These are phyloP conservation scores for Begonia loranthoides DNA, from an alignment of 306 rosid genomes.

Conservation along the genomic window DNA sequence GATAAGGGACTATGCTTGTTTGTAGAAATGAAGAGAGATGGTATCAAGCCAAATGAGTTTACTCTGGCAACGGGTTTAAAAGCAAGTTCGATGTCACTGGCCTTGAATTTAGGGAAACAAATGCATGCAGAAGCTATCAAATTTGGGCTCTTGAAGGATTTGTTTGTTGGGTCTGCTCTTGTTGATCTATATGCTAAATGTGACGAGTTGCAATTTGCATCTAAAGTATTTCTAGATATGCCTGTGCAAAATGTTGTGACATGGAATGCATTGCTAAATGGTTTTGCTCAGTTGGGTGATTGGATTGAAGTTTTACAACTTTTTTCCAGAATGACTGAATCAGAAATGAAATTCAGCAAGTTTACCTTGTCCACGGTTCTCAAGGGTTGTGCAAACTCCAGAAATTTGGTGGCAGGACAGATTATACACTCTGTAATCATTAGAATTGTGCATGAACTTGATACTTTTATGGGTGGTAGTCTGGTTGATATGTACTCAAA, in stretches of 20 bases:
- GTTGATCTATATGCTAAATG: constrained; percentile 30
- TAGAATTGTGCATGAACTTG: constrained; percentile 16
- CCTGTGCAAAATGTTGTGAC: constrained; percentile 28
- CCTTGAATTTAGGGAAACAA: constrained; percentile 24
- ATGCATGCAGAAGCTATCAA: constrained; percentile 29
- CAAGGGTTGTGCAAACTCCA: constrained; percentile 21
- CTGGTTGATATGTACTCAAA: constrained; percentile 27
- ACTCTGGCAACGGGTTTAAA: constrained; percentile 26
- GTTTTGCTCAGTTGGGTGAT: constrained; percentile 24
- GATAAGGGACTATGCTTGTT: constrained; percentile 13
- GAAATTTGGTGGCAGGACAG: constrained; percentile 19
- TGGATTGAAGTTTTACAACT: constrained; percentile 13
- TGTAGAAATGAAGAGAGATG: constrained; percentile 29
- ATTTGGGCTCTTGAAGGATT: constrained; percentile 15
- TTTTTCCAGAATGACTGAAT: constrained; percentile 18
- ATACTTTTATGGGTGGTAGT: constrained; percentile 23
- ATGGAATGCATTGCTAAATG: constrained; percentile 32
- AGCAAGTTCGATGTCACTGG: constrained; percentile 19
- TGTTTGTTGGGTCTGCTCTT: constrained; percentile 24
- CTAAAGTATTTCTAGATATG: constrained; percentile 17
- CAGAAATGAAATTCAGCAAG: constrained; percentile 16
- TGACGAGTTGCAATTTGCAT: constrained; percentile 23
- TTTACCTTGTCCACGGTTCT: constrained; percentile 22
- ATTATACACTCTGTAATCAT: constrained; percentile 17
- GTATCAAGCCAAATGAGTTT: constrained; percentile 23